Evolutionary conservation across 192 early-diverging fungal species (phyloP), one percentile per base, ranked within the genome.

Genomic region (Backusella tarrabulga): DNA sequence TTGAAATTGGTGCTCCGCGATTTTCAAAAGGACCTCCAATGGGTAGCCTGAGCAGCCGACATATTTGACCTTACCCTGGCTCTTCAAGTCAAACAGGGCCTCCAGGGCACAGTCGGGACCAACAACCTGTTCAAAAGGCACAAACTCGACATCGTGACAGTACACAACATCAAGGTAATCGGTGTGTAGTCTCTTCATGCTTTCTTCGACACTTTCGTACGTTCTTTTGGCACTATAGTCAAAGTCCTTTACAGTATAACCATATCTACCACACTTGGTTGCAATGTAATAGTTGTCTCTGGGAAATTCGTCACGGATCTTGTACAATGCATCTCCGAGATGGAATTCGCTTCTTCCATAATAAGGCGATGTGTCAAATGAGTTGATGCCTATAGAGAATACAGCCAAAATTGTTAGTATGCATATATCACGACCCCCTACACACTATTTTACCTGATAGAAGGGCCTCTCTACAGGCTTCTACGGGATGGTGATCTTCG

Each of bases 91-190:
- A 63, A 88, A 89, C 50, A 94, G 76, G 0, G 87, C 81, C n/a
- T 84, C 79, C 35, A 83, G 69, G 34, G 82, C 85, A 34, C 78
- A 78, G 35, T 79, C 77, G 26, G 73, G 79, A 11, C 87, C 87
- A 12, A 90, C 85, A 7, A 90, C 82, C 7, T 87, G 73, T 2
- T 85, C 77, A 26, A 88, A 74, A 1, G 80, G 79, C 9, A 92
- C 92, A 91, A 94, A 94, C 78, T 94, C 93, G 11, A 94, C 92
- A 76, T 94, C 93, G 71, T 94, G 93, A 41, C 88, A 89, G 60
- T 87, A 85, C 1, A 93, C 93, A 67, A 91, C 81, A 71, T 94
- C 92, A 21, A 94, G 76, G 71, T 94, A 94, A 70, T 86, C 80
- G 0, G 90, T 92, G 32, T 90, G 76, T 67, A 93, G 78, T 38